Base-by-base conservation (phyloP, 257 asterid genomes). In the Rehmannia glutinosa region DNA sequence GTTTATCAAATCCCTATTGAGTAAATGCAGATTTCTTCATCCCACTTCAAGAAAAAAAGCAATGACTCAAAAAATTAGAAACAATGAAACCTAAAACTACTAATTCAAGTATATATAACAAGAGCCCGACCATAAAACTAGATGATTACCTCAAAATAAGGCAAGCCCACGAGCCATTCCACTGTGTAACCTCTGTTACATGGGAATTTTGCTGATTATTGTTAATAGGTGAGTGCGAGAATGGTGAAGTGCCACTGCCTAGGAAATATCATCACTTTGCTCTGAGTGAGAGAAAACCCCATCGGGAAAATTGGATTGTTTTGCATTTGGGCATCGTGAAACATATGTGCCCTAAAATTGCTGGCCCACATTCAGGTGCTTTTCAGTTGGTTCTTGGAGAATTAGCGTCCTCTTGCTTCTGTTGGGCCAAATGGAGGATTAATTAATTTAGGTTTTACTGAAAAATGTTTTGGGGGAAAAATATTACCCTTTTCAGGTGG, bases 181-280 rank as follows among this genome's bases (percentile, higher is more conserved):
- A 11, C 27, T 21, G 43, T 12, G 39, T 5, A 71, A n/a, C 21
- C 52, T 55, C 50, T 28, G 4, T 30, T 47, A 35, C 38, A 19
- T 58, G 58, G 25, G 23, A 69, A 43, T 28, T 32, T 57, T 19
- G 24, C 13, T 27, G 41, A 28, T 32, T 11, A 32, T 51, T 2
- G 51, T 20, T 3, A 51, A 33, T 12, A 23, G 47, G 23, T 38
- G 30, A 54, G 15, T 33, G 47, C 25, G 25, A 39, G 5, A 52
- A 53, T 8, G 62, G 2, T 24, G 24, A 43, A 24, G 5, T 5
- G 8, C 20, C 24, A 51, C 38, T 8, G 12, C 60, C 47, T 54
- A 15, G 64, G 56, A 35, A 66, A 25, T 52, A 54, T 41, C 55
- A 67, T 53, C 55, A 41, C 30, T 19, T 56, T n/a, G 58, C 28